Conservation (phyloP, 257 asterid species). For the Paulownia fortunei region DNA sequence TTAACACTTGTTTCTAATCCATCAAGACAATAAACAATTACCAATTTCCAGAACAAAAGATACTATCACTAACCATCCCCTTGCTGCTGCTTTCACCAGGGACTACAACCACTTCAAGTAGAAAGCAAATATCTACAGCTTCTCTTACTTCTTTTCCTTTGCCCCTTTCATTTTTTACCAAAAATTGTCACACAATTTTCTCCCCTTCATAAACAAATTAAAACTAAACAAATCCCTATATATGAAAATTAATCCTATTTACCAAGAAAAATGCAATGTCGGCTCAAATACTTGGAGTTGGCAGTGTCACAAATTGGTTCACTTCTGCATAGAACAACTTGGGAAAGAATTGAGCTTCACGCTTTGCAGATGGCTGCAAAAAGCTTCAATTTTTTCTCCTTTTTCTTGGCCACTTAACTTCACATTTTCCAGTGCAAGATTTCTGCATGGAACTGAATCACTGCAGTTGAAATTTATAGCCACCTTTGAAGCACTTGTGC, state of each 20-base stretch:
- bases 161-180: not conserved
- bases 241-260: not conserved
- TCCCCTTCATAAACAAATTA: constrained; percentile 3
- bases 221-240: not conserved
- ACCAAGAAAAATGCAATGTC: not conserved
- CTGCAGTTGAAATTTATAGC: constrained; percentile 82
- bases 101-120: constrained; percentile 9
- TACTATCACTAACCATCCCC: not conserved
- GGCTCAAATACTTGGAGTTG: too few species aligned
- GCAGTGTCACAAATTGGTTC: not conserved
- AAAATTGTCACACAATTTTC: not conserved
- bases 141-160: constrained; percentile 20
- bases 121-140: constrained; percentile 33
- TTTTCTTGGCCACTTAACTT: constrained; percentile 37
- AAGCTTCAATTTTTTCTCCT: constrained; percentile 38
- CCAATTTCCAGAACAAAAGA: not conserved
- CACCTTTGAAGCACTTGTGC: constrained; percentile 66
- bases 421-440: constrained; percentile 61
- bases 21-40: not conserved
- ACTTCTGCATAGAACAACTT: constrained; percentile 29
- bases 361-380: constrained; percentile 42
- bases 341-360: constrained; percentile 33
- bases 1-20: not conserved
- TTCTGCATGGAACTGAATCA: constrained; percentile 63
- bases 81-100: not conserved